Evolutionary conservation across 2,329 filamentous ascomycete species (phyloP).

Genomic region (Phoma sp.): DNA sequence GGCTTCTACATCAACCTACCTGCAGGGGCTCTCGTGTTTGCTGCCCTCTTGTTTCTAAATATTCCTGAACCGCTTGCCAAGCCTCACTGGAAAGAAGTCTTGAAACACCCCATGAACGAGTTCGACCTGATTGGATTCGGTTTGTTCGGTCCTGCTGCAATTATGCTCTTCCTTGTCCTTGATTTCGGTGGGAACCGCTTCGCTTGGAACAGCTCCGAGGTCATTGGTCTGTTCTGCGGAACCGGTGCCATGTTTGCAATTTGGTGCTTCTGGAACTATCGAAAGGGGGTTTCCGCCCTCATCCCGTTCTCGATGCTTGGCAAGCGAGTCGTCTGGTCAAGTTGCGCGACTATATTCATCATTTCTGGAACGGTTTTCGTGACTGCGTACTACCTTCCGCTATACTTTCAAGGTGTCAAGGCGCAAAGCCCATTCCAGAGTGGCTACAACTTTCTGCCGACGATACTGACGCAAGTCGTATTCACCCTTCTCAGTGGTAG

Average conservation of each 20-base stretch:
- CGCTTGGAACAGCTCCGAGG: constrained; percentile 57
- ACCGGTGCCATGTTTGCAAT: constrained; percentile 53
- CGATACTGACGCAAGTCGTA: constrained; percentile 23
- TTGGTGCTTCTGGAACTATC: constrained; percentile 63
- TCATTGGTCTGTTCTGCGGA: constrained; percentile 59
- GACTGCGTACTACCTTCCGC: constrained; percentile 69
- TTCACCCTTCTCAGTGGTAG: constrained; percentile 54
- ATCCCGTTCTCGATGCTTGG: constrained; percentile 55
- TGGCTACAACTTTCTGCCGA: constrained; percentile 24
- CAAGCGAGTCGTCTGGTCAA: constrained; percentile 40
- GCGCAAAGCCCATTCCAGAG: constrained; percentile 51
- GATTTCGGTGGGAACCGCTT: constrained; percentile 57
- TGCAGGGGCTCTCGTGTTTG: constrained; percentile 44
- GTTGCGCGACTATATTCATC: constrained; percentile 59
- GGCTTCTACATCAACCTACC: constrained; percentile 46
- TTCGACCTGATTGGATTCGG: constrained; percentile 59
- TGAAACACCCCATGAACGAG: constrained; percentile 51
- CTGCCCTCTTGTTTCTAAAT: constrained; percentile 53
- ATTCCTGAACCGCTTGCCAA: constrained; percentile 52
- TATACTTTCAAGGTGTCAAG: constrained; percentile 72
- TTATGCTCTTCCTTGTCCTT: constrained; percentile 57
- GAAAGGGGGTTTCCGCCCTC: constrained; percentile 66
- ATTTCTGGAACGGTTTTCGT: constrained; percentile 64
- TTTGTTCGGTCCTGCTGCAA: constrained; percentile 52
- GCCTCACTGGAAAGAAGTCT: constrained; percentile 53